These are phyloP conservation scores for Penicillium janthinellum DNA, from an alignment of 2,329 filamentous ascomycete genomes.

Conservation along the genomic window DNA sequence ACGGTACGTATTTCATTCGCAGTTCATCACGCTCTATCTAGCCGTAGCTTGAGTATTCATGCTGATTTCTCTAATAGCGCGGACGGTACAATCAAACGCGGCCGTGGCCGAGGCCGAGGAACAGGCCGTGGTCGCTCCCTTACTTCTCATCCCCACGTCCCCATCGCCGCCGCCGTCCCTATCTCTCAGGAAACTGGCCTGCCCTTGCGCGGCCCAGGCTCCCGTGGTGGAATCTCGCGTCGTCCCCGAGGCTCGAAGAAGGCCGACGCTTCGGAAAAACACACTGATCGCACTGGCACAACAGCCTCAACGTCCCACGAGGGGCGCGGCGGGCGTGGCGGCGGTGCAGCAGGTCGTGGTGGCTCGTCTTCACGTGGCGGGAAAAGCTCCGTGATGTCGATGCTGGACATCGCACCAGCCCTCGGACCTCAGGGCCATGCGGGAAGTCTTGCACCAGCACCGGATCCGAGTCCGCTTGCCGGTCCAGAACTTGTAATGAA, in stretches of 20 bases:
- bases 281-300: conserved; percentile 59
- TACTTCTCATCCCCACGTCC: conserved; percentile 72
- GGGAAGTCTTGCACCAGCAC: conserved; percentile 16
- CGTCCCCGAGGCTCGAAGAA: conserved; percentile 87
- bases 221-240: conserved; percentile 72
- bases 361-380: conserved; percentile 7
- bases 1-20: conserved; percentile 49
- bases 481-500: conserved; percentile 34
- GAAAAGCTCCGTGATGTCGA: conserved; percentile 18
- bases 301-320: conserved; percentile 27
- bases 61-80: conserved; percentile 51
- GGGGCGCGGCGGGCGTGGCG: conserved; percentile 33
- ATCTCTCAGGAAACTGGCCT: conserved; percentile 88
- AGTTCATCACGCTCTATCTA: conserved; percentile 6
- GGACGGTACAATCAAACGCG: conserved; percentile 69
- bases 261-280: conserved; percentile 57
- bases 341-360: conserved; percentile 24
- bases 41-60: neutral
- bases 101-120: conserved; percentile 58
- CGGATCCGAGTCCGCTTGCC: conserved; percentile 27
- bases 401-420: conserved; percentile 32
- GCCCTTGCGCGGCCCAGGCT: conserved; percentile 69
- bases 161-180: conserved; percentile 76
- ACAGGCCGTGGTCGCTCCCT: conserved; percentile 54
- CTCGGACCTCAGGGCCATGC: conserved; percentile 26